Percentiles rank a stretch among this genome's conserved stretches.
Conservation (phyloP, 768 basidiomycete genomes). For the Russula emetica region DNA sequence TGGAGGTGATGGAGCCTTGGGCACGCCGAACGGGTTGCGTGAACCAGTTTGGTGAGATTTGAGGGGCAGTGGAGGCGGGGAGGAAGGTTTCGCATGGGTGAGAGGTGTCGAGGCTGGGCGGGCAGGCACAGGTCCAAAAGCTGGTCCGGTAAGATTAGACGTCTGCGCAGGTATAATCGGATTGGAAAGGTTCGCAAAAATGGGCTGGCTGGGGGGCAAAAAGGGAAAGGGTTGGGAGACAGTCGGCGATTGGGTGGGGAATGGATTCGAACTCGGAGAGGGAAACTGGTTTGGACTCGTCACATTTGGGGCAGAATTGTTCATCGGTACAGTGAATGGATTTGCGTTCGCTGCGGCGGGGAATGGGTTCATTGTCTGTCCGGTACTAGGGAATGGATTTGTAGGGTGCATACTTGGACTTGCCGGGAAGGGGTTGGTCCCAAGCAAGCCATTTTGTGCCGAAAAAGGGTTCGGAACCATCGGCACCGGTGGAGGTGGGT, state of each 20-base stretch:
- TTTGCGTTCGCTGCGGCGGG: slow-evolving; percentile 8
- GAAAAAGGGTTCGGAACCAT: slow-evolving; percentile 24
- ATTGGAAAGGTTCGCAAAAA: background rate
- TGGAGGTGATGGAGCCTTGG: slow-evolving; percentile 49
- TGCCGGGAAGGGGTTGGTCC: slow-evolving; percentile 10
- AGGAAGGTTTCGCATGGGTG: slow-evolving; percentile 38
- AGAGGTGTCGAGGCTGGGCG: slow-evolving; percentile 75
- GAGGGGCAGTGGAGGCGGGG: slow-evolving; percentile 56
- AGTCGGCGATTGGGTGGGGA: slow-evolving; percentile 7
- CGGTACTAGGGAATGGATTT: slow-evolving; percentile 13
- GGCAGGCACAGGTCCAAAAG: slow-evolving; percentile 37
- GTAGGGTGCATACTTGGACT: background rate
- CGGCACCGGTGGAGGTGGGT: slow-evolving; percentile 12
- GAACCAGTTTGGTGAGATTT: slow-evolving; percentile 90
- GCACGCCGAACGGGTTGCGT: slow-evolving; percentile 89
- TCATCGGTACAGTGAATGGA: slow-evolving; percentile 7
- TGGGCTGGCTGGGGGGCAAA: slow-evolving; percentile 7
- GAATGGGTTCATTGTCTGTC: slow-evolving; percentile 19
- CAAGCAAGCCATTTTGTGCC: slow-evolving; percentile 11
- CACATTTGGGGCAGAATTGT: background rate
- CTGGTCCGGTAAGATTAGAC: slow-evolving; percentile 25
- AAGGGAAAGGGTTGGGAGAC: slow-evolving; percentile 17
- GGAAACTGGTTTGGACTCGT: background rate
- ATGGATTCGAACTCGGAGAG: slow-evolving; percentile 7
- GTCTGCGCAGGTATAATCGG: slow-evolving; percentile 26